Conservation (phyloP, 768 basidiomycete species). For the Lactifluus echinatus region DNA sequence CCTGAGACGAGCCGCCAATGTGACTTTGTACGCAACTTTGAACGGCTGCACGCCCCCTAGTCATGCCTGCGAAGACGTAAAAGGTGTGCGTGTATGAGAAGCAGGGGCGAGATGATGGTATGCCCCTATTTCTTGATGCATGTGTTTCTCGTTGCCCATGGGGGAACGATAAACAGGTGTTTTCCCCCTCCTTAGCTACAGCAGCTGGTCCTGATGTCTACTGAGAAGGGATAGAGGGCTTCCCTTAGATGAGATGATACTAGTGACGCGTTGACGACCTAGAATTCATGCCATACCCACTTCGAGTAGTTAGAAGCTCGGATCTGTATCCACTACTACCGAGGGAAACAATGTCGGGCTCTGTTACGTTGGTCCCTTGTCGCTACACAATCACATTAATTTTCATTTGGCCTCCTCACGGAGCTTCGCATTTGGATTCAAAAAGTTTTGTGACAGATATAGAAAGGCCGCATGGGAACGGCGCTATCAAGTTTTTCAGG, state of each 20-base stretch:
- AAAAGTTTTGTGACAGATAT: no score
- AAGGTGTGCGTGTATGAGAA: background rate
- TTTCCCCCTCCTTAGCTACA: background rate
- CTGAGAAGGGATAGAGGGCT: background rate
- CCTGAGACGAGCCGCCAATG: constrained; percentile 76
- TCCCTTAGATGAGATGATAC: background rate
- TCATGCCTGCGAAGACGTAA: background rate
- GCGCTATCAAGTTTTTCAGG: no score
- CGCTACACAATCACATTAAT: background rate
- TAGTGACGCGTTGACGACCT: background rate
- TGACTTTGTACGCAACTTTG: constrained; percentile 62
- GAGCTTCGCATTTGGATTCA: no score
- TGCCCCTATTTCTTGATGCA: background rate
- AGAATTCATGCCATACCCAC: constrained; percentile 5
- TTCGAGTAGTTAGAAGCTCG: background rate
- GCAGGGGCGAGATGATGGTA: background rate
- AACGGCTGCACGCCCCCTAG: background rate
- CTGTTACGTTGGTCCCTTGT: background rate
- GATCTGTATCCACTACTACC: background rate
- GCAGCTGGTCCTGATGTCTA: constrained; percentile 2
- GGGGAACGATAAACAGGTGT: background rate
- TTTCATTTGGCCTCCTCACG: no score
- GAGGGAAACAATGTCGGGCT: background rate
- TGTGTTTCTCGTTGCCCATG: background rate
- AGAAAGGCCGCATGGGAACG: background rate